Evolutionary conservation across 2,329 filamentous ascomycete species (phyloP), one percentile per base, ranked within the genome.

Genomic region (Apiospora saccharicola): DNA sequence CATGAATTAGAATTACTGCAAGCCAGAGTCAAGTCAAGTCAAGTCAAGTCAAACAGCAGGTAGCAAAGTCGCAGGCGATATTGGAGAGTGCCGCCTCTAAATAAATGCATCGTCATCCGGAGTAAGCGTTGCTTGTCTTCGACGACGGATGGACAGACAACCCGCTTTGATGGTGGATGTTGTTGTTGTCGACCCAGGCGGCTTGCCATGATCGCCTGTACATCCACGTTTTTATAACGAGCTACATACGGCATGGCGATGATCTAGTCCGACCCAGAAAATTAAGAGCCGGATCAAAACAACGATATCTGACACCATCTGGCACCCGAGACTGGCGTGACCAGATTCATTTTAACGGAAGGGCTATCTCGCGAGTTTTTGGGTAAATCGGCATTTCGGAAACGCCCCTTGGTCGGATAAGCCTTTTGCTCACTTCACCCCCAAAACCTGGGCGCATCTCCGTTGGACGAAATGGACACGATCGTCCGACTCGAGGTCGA

Each of bases 1-100:
- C 57, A 64, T 64, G 57, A 64, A 64, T 64, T 64, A 64, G 34
- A n/a, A 64, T 64, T 24, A 41, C 57, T 64, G 57, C 57, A 64
- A 41, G 57, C 57, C 57, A 41, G 57, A 64, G 57, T 64, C 57
- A 64, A 64, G 57, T 22, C 24, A 10, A 64, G 57, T 64, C 57
- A 64, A 64, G 57, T 22, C 24, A 10, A 30, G 26, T 30, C 16
- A 8, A 2, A 19, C n/a, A 41, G 57, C 14, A 24, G 10, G 12
- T 3, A 34, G 53, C 3, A 37, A 10, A 10, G 10, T 19, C 3
- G 30, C n/a, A 51, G 14, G 30, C 37, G 16, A 34, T 19, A 34
- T 4, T 41, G 34, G 41, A 19, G 37, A 7, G 37, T 1, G 8
- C 8, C 37, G 57, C 57, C 19, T 61, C 19, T 61, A 22, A 37